Evolutionary conservation across 176 grass and related monocot species (phyloP).

Genomic region (Otatea glauca): DNA sequence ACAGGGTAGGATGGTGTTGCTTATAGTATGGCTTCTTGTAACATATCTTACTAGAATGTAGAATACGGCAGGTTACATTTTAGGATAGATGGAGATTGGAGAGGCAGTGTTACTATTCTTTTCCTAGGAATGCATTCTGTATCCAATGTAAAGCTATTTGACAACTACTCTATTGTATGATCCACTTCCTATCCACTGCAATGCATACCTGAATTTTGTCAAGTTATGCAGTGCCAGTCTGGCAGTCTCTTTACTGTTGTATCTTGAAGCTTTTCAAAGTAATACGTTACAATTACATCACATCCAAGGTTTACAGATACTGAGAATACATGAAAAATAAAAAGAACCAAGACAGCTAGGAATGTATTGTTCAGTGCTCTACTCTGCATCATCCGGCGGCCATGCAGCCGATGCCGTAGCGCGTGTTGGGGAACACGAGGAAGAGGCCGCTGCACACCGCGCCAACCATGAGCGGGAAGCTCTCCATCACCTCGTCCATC

Average conservation of each 20-base stretch:
- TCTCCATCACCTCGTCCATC: slow-evolving; percentile 76
- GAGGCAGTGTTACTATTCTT: slow-evolving; percentile 40
- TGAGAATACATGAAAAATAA: slow-evolving; percentile 18
- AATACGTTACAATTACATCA: slow-evolving; percentile 1
- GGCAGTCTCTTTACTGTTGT: slow-evolving; percentile 1
- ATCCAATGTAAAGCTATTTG: slow-evolving; percentile 51
- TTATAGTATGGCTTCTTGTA: slow-evolving; percentile 39
- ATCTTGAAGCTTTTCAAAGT: not conserved
- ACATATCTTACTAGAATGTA: slow-evolving; percentile 46
- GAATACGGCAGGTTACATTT: slow-evolving; percentile 40
- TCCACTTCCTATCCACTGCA: not conserved
- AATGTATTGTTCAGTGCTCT: not conserved
- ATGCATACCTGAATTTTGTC: not conserved
- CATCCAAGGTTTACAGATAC: not conserved
- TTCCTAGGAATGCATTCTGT: slow-evolving; percentile 12
- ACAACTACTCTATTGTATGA: not conserved
- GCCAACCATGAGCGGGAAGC: slow-evolving; percentile 66
- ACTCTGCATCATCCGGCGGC: not conserved
- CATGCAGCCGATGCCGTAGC: slow-evolving; percentile 69
- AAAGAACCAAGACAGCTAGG: not conserved
- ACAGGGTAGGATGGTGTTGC: slow-evolving; percentile 35
- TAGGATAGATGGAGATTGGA: slow-evolving; percentile 31
- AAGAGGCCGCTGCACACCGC: slow-evolving; percentile 63
- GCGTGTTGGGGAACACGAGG: slow-evolving; percentile 66
- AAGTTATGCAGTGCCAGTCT: not conserved